These are phyloP conservation scores for Phytophthora kernoviae DNA, from an alignment of 352 stramenopile genomes.

Conservation along the genomic window DNA sequence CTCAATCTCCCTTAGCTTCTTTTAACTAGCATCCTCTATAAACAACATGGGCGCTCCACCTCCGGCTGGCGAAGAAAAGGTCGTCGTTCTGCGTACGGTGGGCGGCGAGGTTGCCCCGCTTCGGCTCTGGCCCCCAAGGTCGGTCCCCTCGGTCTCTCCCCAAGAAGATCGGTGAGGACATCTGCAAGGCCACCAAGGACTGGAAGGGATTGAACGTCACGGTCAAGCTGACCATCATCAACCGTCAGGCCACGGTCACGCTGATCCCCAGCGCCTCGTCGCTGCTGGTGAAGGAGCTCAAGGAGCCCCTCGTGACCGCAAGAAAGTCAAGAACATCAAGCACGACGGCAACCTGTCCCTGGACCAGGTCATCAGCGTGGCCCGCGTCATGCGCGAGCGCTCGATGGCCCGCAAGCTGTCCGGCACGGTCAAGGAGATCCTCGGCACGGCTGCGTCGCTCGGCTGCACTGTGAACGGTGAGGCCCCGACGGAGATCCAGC, in stretches of 20 bases:
- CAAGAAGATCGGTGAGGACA: constrained; percentile 99
- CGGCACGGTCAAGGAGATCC: constrained; percentile 99
- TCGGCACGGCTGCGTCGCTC: constrained; percentile 98
- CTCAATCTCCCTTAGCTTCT: constrained; percentile 24
- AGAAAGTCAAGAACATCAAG: constrained; percentile 99
- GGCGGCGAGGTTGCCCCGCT: constrained; percentile 98
- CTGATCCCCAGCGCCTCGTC: constrained; percentile 98
- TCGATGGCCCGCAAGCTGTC: constrained; percentile 96
- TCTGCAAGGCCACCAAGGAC: constrained; percentile 99
- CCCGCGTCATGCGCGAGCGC: constrained; percentile 96
- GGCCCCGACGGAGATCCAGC: constrained; percentile 96
- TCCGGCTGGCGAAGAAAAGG: constrained; percentile 89
- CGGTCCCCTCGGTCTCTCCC: constrained; percentile 99
- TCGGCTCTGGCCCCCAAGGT: constrained; percentile 99
- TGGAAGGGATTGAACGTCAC: constrained; percentile 99
- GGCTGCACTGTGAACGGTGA: constrained; percentile 99
- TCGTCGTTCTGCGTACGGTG: constrained; percentile 98
- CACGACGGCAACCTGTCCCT: constrained; percentile 99
- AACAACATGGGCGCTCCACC: constrained; percentile 90
- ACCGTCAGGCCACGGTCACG: constrained; percentile 96
- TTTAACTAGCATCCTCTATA: constrained; percentile 83
- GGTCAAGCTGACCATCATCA: constrained; percentile 99
- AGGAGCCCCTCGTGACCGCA: constrained; percentile 99
- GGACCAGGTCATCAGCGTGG: constrained; percentile 99
- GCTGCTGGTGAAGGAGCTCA: constrained; percentile 99